Evolutionary conservation across 148 eudicot genomes (phyloP).

Genomic region (Chenopodium album): DNA sequence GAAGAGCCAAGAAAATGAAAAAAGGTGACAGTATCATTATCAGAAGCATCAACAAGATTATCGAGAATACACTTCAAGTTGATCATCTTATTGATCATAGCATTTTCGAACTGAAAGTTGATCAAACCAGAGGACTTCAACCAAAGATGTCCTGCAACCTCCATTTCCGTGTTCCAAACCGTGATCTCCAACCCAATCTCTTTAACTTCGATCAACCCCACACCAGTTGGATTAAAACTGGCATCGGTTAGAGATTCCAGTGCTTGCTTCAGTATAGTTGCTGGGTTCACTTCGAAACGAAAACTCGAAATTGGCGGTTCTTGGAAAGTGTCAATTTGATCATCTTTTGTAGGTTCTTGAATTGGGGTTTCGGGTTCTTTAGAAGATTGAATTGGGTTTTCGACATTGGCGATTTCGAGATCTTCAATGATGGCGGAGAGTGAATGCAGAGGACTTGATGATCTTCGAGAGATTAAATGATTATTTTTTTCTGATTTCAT

Average conservation of each 20-base stretch:
- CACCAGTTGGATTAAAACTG: slow-evolving; percentile 8
- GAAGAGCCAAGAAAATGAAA: slow-evolving; percentile 3
- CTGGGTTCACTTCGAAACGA: slow-evolving; percentile 14
- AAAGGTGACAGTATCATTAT: slow-evolving; percentile 4
- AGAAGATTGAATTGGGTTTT: too few relatives aligned
- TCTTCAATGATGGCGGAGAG: too few relatives aligned
- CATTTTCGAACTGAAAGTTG: not conserved
- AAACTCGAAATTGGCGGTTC: not conserved
- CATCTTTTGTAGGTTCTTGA: too few relatives aligned
- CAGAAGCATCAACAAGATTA: slow-evolving; percentile 11
- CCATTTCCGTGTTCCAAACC: not conserved
- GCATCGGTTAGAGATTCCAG: slow-evolving; percentile 1
- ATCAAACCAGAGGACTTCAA: slow-evolving; percentile 17
- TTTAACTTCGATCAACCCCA: slow-evolving; percentile 8
- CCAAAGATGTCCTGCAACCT: not conserved
- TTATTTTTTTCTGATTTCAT: too few relatives aligned
- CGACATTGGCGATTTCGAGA: too few relatives aligned
- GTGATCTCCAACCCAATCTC: slow-evolving; percentile 16
- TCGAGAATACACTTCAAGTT: not conserved
- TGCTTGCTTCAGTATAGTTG: slow-evolving; percentile 15
- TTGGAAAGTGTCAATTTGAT: too few relatives aligned
- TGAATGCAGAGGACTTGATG: too few relatives aligned
- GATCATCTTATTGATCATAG: not conserved
- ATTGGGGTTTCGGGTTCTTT: too few relatives aligned
- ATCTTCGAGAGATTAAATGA: too few relatives aligned